Conservation (phyloP, 768 basidiomycete genomes). For the Panaeolus cyanescens region DNA sequence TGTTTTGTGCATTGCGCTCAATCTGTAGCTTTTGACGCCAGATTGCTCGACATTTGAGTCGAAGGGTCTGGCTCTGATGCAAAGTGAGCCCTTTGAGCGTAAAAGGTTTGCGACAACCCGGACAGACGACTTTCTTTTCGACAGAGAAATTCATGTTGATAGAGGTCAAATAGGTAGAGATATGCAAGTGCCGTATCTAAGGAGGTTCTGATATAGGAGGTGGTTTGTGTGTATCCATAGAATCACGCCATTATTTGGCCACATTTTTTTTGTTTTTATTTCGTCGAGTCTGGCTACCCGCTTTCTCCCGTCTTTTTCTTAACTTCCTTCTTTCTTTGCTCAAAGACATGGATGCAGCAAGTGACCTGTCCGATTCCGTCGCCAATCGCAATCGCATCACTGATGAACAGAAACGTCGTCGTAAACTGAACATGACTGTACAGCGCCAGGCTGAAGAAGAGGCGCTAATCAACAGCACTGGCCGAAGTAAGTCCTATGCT, state of each 20-base stretch:
- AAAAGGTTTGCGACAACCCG: background rate
- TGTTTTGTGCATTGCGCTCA: too few species aligned
- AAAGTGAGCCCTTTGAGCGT: background rate
- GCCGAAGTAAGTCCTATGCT: background rate
- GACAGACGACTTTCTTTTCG: background rate
- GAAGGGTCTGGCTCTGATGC: background rate
- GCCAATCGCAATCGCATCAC: background rate
- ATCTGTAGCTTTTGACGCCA: too few species aligned
- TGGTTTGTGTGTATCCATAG: too few species aligned
- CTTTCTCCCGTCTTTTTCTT: too few species aligned
- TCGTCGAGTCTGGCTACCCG: background rate
- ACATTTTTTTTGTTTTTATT: too few species aligned
- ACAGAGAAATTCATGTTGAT: background rate
- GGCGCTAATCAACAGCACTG: background rate
- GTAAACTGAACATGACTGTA: background rate
- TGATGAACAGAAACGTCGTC: background rate
- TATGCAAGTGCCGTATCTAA: too few species aligned
- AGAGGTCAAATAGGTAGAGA: too few species aligned
- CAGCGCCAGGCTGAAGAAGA: background rate
- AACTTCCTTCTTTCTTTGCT: too few species aligned
- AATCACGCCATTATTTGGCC: too few species aligned
- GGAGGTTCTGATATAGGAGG: too few species aligned
- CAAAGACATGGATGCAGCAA: too few species aligned
- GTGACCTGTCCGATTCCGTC: background rate
- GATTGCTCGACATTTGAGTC: too few species aligned